Base-by-base conservation (phyloP, 1,139 yeast genomes). In the Scheffersomyces lignicola region DNA sequence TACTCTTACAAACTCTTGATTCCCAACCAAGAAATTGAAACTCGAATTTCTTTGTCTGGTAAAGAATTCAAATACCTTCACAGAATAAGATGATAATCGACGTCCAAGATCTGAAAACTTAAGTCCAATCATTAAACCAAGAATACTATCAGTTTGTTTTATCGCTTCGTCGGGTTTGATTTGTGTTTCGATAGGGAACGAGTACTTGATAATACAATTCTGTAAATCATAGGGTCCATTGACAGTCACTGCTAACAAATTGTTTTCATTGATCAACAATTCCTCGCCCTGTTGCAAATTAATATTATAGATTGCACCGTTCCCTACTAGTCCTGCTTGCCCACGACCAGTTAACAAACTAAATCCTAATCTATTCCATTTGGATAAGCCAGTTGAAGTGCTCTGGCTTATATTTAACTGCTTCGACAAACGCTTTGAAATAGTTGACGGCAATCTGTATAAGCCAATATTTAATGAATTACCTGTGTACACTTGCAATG, bases 271-370 rank as follows among this genome's bases (percentile, higher is more conserved):
- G 17, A 80, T 62, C 31, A 77, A 52, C 13, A 78, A 54, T 34
- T 73, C 74, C 45, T 80, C 85, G 11, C 57, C 66, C 11, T 58
- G 67, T 4, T 51, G 60, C 17, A 80, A 54, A 23, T 60, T 62
- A 22, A 79, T 56, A 38, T 67, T 69, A 52, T 77, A 77, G 14
- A 80, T 56, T n/a, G 74, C 64, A 1, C 86, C 85, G 20, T 62
- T 59, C 1, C 83, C 85, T 11, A 68, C 71, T n/a, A 80, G 44
- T 2, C 79, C 80, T 2, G 68, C 67, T 36, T 68, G 71, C 0
- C 87, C 87, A 41, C 86, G 61, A 0, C 87, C 87, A 22, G 73
- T 66, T 7, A 78, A 45, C 26, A 76, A 59, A 1, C 69, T 59
- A 46, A 69, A 79, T 0, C 79, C 80, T 3, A 54, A 38, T 28